Base-by-base conservation (phyloP, 108 stramenopile species). In the Aurantiochytrium sp. region DNA sequence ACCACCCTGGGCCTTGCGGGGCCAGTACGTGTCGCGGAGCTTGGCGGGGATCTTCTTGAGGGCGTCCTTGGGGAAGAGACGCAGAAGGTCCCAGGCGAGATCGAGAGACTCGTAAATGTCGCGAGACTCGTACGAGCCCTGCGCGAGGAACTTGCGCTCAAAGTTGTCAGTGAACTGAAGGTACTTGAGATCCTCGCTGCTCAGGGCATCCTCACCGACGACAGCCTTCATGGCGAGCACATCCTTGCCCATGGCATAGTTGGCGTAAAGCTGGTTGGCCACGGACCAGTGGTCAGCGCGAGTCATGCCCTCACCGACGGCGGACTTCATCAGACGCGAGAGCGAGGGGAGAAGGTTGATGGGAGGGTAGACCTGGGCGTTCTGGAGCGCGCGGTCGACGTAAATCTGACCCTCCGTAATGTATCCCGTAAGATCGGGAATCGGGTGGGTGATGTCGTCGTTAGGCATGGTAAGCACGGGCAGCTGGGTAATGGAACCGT, bases 401-500 rank as follows among this genome's bases (percentile, higher is more conserved):
- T 98, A 98, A 90, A 98, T 98, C 94, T 98, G 99, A 87, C 98
- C 99, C 94, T 99, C 99, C 28, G 99, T 99, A 93, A 99, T 99
- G 95, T 99, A 99, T 87, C 99, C 99, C 71, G 99, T 99, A 91
- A 99, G 95, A 88, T 94, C 99, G 87, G 99, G 99, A 95, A 99
- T 99, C 87, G 99, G 99, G 93, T 99, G 99, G 60, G 99, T 99
- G 95, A 99, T 99, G 95, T 99, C 99, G 93, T 98, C 99, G 97
- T 99, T 99, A 89, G 99, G 99, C 99, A 99, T 99, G 88, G 99
- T 99, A 92, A 99, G 94, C 93, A 99, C 98, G 64, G 99, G 99
- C 87, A 99, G 95, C 96, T 99, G 99, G 45, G 99, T 99, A 91
- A 99, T 99, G 60, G 97, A 98, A 73, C 99, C 99, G 90, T 98